Evolutionary conservation across 2,329 filamentous ascomycete species (phyloP).

Genomic region (Lasiodiplodia gonubiensis): DNA sequence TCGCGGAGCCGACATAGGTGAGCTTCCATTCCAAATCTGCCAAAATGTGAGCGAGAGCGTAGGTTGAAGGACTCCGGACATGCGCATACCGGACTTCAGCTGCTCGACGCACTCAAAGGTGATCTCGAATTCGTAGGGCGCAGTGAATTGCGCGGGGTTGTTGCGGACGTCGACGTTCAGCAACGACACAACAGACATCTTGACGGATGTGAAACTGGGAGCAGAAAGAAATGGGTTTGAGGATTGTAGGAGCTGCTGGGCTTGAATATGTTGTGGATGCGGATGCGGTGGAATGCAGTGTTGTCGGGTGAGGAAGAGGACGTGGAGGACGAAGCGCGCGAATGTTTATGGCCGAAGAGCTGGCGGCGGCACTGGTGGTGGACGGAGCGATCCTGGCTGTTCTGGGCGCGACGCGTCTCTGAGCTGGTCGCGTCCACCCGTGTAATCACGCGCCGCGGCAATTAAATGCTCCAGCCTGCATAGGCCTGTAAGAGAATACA

Average conservation of each 20-base stretch:
- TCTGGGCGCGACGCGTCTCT: constrained; percentile 23
- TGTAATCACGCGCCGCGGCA: constrained; percentile 16
- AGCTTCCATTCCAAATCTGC: constrained; percentile 98
- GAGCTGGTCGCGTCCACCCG: constrained; percentile 16
- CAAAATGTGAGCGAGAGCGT: constrained; percentile 31
- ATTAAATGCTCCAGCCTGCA: constrained; percentile 1
- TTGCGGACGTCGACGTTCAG: constrained; percentile 95
- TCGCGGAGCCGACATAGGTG: constrained; percentile 97
- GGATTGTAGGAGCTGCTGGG: background rate
- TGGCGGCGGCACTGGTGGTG: constrained; percentile 21
- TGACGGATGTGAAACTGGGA: constrained; percentile 38
- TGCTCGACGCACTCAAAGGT: constrained; percentile 97
- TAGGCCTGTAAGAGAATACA: background rate
- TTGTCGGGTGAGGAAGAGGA: constrained; percentile 5
- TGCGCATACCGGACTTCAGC: constrained; percentile 78
- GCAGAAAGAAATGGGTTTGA: background rate
- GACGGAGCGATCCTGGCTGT: constrained; percentile 18
- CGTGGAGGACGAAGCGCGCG: constrained; percentile 16
- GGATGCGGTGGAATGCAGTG: constrained; percentile 11
- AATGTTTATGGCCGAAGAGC: constrained; percentile 26
- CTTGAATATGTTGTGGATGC: constrained; percentile 1
- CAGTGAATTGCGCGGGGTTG: constrained; percentile 93
- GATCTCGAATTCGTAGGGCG: constrained; percentile 96
- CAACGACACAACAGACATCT: constrained; percentile 95
- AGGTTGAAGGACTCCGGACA: background rate